Evolutionary conservation across 495 filamentous ascomycete genomes (phyloP).

Genomic region (Lasiosphaeris hirsuta): DNA sequence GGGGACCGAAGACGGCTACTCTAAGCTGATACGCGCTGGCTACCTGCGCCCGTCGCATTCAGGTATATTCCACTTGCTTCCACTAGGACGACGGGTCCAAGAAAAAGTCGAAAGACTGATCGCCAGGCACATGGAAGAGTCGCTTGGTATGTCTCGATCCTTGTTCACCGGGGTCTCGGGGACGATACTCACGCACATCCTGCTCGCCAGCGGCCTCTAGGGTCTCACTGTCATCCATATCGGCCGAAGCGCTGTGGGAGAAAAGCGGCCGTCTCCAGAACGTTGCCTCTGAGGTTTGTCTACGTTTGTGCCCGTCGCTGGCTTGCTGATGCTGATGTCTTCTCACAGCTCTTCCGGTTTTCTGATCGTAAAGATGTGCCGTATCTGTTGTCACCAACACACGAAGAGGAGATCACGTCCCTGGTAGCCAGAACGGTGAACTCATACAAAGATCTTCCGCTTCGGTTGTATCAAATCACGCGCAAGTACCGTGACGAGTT

Average conservation of each 20-base stretch:
- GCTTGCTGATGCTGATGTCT: constrained; percentile 9
- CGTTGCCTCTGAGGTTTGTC: constrained; percentile 40
- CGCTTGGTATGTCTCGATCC: constrained; percentile 54
- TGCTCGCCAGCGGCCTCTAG: constrained; percentile 69
- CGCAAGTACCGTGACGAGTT: constrained; percentile 94
- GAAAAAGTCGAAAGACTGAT: constrained; percentile 82
- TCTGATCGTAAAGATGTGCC: constrained; percentile 71
- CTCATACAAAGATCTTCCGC: constrained; percentile 81
- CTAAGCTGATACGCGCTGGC: constrained; percentile 70
- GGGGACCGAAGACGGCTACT: constrained; percentile 63
- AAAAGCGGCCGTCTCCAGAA: constrained; percentile 44
- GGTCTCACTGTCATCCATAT: constrained; percentile 82
- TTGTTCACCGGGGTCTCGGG: background rate
- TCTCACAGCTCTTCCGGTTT: constrained; percentile 69
- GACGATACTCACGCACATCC: background rate
- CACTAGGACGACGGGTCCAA: constrained; percentile 84
- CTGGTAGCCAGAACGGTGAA: constrained; percentile 70
- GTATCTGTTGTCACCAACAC: constrained; percentile 84
- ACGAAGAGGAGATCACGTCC: constrained; percentile 92
- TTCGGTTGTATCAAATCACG: constrained; percentile 88
- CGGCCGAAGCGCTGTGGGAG: constrained; percentile 80
- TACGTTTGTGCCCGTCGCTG: background rate
- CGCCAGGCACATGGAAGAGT: constrained; percentile 79
- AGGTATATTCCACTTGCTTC: constrained; percentile 90
- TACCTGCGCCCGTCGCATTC: constrained; percentile 84